phyloP scores from a whole-genome alignment of 768 basidiomycete genomes.

The Hygrocybe coccinea region DNA sequence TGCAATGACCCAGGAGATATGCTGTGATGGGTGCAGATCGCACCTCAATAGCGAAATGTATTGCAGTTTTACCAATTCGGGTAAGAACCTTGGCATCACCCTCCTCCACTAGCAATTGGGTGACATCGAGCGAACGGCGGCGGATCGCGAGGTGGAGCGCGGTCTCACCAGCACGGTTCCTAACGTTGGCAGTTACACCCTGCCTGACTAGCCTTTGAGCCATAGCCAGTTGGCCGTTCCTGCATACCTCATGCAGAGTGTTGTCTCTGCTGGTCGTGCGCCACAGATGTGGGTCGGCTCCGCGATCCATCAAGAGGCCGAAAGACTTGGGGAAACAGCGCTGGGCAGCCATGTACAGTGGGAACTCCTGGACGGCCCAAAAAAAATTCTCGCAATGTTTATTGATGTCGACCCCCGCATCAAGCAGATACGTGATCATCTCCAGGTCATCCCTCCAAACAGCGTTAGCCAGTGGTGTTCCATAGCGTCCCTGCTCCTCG shows the following conservation, averaged over 20 bases:
- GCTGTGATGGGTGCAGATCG: neutral
- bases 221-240: neutral
- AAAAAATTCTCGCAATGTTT: neutral
- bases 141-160: neutral
- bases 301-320: neutral
- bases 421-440: neutral
- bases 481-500: neutral
- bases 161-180: neutral
- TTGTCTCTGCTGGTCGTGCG: neutral
- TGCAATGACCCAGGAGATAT: neutral
- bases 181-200: neutral
- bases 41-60: neutral
- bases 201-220: neutral
- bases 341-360: neutral
- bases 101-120: neutral
- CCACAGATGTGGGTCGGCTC: neutral
- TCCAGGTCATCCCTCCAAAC: neutral
- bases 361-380: neutral
- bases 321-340: neutral
- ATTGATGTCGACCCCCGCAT: neutral
- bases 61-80: neutral
- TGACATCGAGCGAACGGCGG: neutral
- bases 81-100: neutral
- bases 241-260: neutral
- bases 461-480: neutral